Evolutionary conservation across 2,329 filamentous ascomycete species (phyloP).

Genomic region (Colletotrichum karsti): DNA sequence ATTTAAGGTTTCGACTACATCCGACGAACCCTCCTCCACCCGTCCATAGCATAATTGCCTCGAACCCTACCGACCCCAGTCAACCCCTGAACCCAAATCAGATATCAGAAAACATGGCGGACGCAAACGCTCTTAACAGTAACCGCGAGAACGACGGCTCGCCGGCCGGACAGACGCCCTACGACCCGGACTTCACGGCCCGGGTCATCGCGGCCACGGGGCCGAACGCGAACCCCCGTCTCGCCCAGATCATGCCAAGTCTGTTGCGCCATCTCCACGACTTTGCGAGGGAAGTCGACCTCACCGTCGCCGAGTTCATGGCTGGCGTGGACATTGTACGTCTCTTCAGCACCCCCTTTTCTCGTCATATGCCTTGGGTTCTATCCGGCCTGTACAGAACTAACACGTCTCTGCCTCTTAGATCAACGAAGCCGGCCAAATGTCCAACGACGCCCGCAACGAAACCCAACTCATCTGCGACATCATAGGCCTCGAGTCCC

Average conservation of each 20-base stretch:
- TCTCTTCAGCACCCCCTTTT: no score
- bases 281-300: slow-evolving; percentile 72
- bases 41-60: neutral
- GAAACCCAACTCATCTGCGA: slow-evolving; percentile 75
- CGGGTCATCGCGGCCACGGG: slow-evolving; percentile 71
- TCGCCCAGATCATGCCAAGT: slow-evolving; percentile 64
- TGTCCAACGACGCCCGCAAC: slow-evolving; percentile 69
- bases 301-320: slow-evolving; percentile 74
- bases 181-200: slow-evolving; percentile 62
- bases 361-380: no score
- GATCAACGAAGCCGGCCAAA: slow-evolving; percentile 72
- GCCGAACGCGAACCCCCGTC: slow-evolving; percentile 66
- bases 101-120: neutral
- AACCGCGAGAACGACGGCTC: neutral
- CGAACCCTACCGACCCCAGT: neutral
- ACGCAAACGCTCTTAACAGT: neutral
- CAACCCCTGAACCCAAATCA: neutral
- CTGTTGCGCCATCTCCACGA: slow-evolving; percentile 73
- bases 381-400: no score
- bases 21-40: slow-evolving; percentile 7
- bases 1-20: neutral
- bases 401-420: slow-evolving; percentile 35
- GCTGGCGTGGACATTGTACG: slow-evolving; percentile 65
- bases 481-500: slow-evolving; percentile 71
- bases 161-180: slow-evolving; percentile 12